phyloP scores from a whole-genome alignment of 1,139 yeast genomes.

The Pichia sp. region DNA sequence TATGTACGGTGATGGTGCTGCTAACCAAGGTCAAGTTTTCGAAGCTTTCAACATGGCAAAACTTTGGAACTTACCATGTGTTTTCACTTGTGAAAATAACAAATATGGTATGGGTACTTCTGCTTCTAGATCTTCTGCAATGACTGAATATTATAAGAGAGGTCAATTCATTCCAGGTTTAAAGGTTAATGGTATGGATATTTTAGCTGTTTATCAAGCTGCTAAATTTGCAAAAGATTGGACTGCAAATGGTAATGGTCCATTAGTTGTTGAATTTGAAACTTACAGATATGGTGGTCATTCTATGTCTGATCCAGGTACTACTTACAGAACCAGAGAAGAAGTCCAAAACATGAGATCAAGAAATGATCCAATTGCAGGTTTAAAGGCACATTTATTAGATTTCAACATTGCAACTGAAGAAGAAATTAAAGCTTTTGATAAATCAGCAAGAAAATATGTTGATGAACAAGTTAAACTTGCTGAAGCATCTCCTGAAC shows the following conservation, averaged over 20 bases:
- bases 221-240: slow-evolving; percentile 96
- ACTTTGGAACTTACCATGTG: slow-evolving; percentile 92
- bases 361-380: slow-evolving; percentile 95
- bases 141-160: slow-evolving; percentile 96
- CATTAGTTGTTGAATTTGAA: slow-evolving; percentile 91
- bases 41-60: slow-evolving; percentile 99
- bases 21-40: slow-evolving; percentile 98
- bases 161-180: slow-evolving; percentile 99
- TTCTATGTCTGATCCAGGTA: slow-evolving; percentile 99
- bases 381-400: slow-evolving; percentile 78
- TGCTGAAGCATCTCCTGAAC: slow-evolving; percentile 92
- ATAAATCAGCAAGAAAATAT: slow-evolving; percentile 90
- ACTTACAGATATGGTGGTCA: slow-evolving; percentile 99
- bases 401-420: slow-evolving; percentile 84
- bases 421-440: slow-evolving; percentile 88
- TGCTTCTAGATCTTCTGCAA: slow-evolving; percentile 92
- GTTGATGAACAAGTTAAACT: slow-evolving; percentile 91
- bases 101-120: slow-evolving; percentile 99
- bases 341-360: slow-evolving; percentile 99
- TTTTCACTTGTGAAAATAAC: slow-evolving; percentile 97
- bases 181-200: slow-evolving; percentile 98
- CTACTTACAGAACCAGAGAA: slow-evolving; percentile 99
- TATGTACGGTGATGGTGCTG: slow-evolving; percentile 97
- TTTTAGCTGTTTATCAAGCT: slow-evolving; percentile 90
- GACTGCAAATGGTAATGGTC: slow-evolving; percentile 91